Evolutionary conservation across 164 flowering plant genomes (phyloP), one percentile per base, ranked within the genome.

Genomic region (Malania oleifera): DNA sequence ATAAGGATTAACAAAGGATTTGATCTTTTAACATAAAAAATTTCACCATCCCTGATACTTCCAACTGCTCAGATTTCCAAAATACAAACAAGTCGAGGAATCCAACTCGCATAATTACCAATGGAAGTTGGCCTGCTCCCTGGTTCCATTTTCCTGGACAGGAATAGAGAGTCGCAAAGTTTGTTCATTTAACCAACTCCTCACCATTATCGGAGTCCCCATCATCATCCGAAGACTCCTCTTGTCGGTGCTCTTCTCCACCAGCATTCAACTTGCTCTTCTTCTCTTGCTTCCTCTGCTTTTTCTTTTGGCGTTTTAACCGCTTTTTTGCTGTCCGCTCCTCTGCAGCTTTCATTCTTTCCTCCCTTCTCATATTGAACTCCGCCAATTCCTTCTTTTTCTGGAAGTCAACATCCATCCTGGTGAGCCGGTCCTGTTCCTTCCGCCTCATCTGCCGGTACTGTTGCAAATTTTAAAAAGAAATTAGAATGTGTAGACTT

Each of bases 391-490:
- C 92, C 73, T 83, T 84, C 73, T 88, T 79, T 71, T 52, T 87
- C 70, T 83, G 80, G 68, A 80, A 89, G 74, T 93, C 98, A 10
- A 49, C 83, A 35, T 90, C 97, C 95, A 93, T 93, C 63, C 98
- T 83, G 28, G 92, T 70, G 58, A 90, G 79, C 46, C 98, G 69
- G 57, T 93, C 98, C 71, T 90, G 98, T 73, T 93, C 98, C 66
- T 82, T 93, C 65, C 97, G 75, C 61, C 98, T 86, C 97, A 93
- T 90, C 62, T 93, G 98, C 44, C 98, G 89, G 58, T 90, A 93
- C 98, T 93, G 84, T 70, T 62, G 59, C 49, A 59, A 52, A 53
- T 27, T 19, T 10, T 18, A 53, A 22, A n/a, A n/a, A n/a, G n/a
- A n/a, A n/a, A n/a, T n/a, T n/a, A n/a, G n/a, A n/a, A n/a, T n/a